phyloP scores from a whole-genome alignment of 345 rosid species.

The Dipteronia dyeriana region DNA sequence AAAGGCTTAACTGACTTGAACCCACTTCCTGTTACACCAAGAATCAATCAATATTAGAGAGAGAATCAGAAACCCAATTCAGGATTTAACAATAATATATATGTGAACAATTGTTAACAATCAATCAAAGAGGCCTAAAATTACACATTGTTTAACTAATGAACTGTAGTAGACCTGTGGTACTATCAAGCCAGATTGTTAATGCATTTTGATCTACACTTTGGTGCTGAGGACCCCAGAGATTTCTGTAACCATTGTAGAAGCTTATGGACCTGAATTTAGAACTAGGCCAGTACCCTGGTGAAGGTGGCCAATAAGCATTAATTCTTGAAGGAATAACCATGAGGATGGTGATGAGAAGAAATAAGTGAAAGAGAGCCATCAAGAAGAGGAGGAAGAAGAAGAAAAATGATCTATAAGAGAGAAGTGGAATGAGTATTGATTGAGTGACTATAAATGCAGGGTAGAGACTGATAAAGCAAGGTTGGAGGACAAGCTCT shows the following conservation, averaged over 20 bases:
- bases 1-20: constrained; percentile 86
- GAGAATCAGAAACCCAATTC: constrained; percentile 14
- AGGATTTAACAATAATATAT: not conserved
- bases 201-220: constrained; percentile 59
- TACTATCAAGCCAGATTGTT: constrained; percentile 87
- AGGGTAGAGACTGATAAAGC: constrained; percentile 27
- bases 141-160: not conserved
- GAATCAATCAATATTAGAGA: constrained; percentile 1
- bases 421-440: constrained; percentile 32
- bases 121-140: not conserved
- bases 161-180: constrained; percentile 51
- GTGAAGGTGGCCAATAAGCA: constrained; percentile 81
- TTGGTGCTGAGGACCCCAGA: constrained; percentile 96
- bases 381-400: constrained; percentile 18
- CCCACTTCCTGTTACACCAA: constrained; percentile 70
- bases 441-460: constrained; percentile 41
- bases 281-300: constrained; percentile 93
- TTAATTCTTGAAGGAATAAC: constrained; percentile 38
- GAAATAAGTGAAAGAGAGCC: constrained; percentile 37
- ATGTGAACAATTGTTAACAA: not conserved
- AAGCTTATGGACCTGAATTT: constrained; percentile 69
- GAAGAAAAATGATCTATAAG: constrained; percentile 15
- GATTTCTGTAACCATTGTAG: constrained; percentile 67
- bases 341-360: constrained; percentile 32
- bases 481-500: not conserved